Evolutionary conservation across 345 rosid species (phyloP).

Genomic region (Corchorus olitorius): DNA sequence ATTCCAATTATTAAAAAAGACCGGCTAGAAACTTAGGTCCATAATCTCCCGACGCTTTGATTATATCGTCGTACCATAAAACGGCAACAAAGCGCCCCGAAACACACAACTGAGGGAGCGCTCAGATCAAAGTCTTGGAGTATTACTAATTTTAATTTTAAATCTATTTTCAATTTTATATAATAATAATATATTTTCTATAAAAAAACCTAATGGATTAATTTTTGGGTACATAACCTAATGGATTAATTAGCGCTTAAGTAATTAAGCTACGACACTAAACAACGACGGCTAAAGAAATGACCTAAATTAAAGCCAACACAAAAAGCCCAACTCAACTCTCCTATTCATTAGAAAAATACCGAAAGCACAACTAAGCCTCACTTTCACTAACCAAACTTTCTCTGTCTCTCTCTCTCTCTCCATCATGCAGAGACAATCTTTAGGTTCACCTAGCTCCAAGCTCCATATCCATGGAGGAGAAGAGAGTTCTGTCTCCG

Average conservation of each 20-base stretch:
- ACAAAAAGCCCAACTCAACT: background rate
- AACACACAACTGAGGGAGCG: background rate
- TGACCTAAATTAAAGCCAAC: background rate
- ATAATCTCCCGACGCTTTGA: background rate
- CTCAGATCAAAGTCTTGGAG: background rate
- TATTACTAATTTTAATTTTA: too few relatives aligned
- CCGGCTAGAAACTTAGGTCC: background rate
- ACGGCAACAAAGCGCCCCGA: background rate
- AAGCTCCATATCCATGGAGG: constrained; percentile 71
- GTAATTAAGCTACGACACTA: background rate
- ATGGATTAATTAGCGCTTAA: background rate
- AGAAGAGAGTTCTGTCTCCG: constrained; percentile 36
- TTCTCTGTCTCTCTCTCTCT: constrained; percentile 23
- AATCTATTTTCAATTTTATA: too few relatives aligned
- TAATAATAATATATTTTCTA: too few relatives aligned
- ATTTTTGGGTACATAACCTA: background rate
- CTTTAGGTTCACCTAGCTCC: constrained; percentile 77
- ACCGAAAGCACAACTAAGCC: constrained; percentile 10
- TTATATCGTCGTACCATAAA: background rate
- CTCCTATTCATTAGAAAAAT: constrained; percentile 12
- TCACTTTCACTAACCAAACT: constrained; percentile 13
- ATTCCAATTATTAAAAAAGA: too few relatives aligned
- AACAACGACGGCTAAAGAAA: background rate
- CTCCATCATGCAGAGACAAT: constrained; percentile 81
- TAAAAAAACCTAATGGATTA: background rate